Conservation (phyloP, 2,329 filamentous ascomycete genomes). For the Ophiocordyceps polyrhachis-furcata region DNA sequence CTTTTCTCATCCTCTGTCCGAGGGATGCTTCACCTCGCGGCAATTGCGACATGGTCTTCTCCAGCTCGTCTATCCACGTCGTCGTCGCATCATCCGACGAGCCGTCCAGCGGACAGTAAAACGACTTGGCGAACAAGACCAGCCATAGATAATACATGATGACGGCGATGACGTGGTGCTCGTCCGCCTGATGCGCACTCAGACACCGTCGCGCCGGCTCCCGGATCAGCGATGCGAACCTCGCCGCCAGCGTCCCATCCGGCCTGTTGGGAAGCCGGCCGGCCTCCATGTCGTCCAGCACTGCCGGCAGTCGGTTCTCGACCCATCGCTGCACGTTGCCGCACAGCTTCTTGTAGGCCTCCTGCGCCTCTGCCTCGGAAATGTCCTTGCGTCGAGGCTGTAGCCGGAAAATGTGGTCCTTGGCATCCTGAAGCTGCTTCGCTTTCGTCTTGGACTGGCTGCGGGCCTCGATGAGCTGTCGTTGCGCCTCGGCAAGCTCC, state of each 20-base stretch:
- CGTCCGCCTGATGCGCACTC: constrained; percentile 12
- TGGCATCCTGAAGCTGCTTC: constrained; percentile 12
- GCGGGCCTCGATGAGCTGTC: constrained; percentile 13
- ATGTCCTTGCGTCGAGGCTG: constrained; percentile 16
- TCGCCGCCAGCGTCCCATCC: constrained; percentile 9
- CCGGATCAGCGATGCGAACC: constrained; percentile 15
- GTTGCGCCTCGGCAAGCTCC: constrained; percentile 12
- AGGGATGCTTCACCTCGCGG: constrained; percentile 10
- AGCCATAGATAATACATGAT: constrained; percentile 20
- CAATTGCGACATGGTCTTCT: constrained; percentile 14
- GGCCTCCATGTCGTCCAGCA: constrained; percentile 14
- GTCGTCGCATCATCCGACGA: constrained; percentile 11
- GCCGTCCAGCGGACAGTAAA: constrained; percentile 18
- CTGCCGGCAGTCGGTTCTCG: constrained; percentile 13
- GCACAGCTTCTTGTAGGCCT: constrained; percentile 14
- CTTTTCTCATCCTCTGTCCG: neutral
- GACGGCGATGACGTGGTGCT: constrained; percentile 16
- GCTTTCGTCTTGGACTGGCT: constrained; percentile 8
- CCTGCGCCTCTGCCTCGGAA: constrained; percentile 16
- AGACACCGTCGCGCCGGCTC: constrained; percentile 16
- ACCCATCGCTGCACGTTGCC: constrained; percentile 18
- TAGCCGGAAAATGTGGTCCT: constrained; percentile 14
- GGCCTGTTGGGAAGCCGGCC: constrained; percentile 9
- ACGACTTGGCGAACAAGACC: constrained; percentile 16
- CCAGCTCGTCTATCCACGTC: constrained; percentile 15